Percentiles rank a stretch among this genome's conserved stretches.
These are phyloP conservation scores for Pleurotus sapidus DNA, from an alignment of 768 basidiomycete genomes.

Conservation along the genomic window DNA sequence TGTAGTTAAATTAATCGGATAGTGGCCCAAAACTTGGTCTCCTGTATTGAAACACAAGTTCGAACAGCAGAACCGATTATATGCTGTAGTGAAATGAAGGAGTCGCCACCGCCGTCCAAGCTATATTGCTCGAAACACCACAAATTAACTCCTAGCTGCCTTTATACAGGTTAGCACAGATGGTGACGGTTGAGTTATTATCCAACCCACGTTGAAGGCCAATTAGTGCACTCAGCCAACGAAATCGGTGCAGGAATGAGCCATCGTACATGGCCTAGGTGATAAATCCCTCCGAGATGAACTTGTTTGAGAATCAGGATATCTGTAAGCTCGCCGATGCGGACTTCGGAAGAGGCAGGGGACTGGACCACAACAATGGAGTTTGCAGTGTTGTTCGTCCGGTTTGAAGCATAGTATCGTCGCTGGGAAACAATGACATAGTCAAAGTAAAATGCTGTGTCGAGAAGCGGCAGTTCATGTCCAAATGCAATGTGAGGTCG, in stretches of 20 bases:
- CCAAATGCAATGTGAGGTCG: background rate
- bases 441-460: background rate
- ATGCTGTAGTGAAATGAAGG: too few species aligned
- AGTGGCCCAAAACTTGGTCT: too few species aligned
- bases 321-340: background rate
- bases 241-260: background rate
- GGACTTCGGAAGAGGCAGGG: background rate
- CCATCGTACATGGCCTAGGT: background rate
- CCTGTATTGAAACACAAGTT: too few species aligned
- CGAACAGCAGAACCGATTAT: too few species aligned
- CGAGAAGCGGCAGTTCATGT: background rate
- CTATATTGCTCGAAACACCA: too few species aligned
- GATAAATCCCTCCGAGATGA: background rate
- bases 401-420: background rate
- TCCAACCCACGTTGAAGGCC: too few species aligned
- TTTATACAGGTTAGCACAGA: too few species aligned
- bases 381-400: background rate
- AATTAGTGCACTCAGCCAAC: too few species aligned
- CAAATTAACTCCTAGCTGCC: too few species aligned
- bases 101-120: too few species aligned
- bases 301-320: background rate
- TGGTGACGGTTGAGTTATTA: too few species aligned
- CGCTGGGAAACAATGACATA: background rate
- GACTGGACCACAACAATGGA: background rate
- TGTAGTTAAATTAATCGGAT: too few species aligned